A percentile compares a stretch with the other conserved stretches of the same genome.
Evolutionary conservation across 139 green algal genomes (phyloP).

Genomic region (Chlorella sp.): DNA sequence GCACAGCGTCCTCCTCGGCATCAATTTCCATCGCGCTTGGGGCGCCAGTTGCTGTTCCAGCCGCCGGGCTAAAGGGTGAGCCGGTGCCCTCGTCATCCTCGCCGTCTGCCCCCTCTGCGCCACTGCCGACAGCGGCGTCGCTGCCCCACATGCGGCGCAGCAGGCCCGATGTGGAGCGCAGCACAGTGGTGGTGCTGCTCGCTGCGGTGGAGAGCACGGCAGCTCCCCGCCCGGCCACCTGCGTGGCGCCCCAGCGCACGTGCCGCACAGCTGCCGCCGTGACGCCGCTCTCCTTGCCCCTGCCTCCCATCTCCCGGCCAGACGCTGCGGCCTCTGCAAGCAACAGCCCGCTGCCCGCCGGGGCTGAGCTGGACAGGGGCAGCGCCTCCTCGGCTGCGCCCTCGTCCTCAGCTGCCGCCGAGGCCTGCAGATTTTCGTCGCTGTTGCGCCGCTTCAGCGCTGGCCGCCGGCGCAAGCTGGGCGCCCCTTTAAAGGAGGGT

Average conservation of each 20-base stretch:
- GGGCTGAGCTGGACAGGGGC: conserved; percentile 17
- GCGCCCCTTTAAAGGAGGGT: background rate
- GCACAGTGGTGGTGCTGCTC: background rate
- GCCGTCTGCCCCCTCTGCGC: background rate
- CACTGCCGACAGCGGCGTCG: background rate
- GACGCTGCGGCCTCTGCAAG: background rate
- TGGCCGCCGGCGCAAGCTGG: background rate
- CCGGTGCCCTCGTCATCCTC: background rate
- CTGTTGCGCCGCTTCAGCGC: conserved; percentile 42
- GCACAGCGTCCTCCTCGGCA: background rate
- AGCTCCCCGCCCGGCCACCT: background rate
- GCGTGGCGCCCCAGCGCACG: background rate
- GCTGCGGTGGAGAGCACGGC: background rate
- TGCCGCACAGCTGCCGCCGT: background rate
- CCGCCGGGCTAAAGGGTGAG: background rate
- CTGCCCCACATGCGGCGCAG: conserved; percentile 19
- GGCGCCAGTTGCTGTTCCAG: background rate
- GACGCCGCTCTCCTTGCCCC: background rate
- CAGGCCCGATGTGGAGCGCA: background rate
- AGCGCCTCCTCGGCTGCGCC: background rate
- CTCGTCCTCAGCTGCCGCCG: background rate
- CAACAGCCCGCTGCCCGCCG: background rate
- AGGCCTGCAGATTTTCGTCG: background rate
- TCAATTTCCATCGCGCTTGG: conserved; percentile 3
- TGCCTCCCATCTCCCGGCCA: background rate